Conservation (phyloP, 2,329 filamentous ascomycete genomes). For the Ascochyta viciae-villosae region DNA sequence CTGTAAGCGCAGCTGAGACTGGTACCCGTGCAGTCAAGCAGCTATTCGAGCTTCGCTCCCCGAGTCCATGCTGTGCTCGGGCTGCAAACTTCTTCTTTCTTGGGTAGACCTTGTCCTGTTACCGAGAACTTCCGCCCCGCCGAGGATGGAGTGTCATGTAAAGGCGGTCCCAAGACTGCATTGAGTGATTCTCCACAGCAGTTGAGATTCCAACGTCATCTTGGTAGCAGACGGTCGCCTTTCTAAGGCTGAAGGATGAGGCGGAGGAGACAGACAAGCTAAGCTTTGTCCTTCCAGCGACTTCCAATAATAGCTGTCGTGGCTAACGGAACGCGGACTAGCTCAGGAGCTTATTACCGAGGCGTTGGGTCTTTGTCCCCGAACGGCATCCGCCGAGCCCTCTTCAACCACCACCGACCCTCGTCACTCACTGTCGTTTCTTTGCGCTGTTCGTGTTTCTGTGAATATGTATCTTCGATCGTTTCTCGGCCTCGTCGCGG, state of each 20-base stretch:
- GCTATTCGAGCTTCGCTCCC: background rate
- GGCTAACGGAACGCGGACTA: background rate
- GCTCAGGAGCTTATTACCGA: slow-evolving; percentile 9
- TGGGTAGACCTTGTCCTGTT: background rate
- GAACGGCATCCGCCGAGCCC: slow-evolving; percentile 4
- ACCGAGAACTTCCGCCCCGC: background rate
- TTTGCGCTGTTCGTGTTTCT: slow-evolving; percentile 10
- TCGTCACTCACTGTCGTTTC: slow-evolving; percentile 16
- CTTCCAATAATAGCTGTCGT: background rate
- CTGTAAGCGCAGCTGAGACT: slow-evolving; percentile 3
- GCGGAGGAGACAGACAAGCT: background rate
- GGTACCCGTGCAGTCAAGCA: background rate
- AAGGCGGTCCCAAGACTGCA: background rate
- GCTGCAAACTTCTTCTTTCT: background rate
- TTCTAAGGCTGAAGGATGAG: background rate
- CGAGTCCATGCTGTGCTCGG: background rate
- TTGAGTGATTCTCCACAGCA: background rate
- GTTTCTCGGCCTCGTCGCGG: slow-evolving; percentile 16
- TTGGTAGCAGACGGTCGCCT: background rate
- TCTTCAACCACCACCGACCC: slow-evolving; percentile 6
- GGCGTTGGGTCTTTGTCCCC: slow-evolving; percentile 1
- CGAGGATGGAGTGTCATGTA: background rate
- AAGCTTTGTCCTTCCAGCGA: background rate
- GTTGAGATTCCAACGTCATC: background rate
- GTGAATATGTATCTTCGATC: slow-evolving; percentile 25